These are phyloP conservation scores for Cucurbita pepo DNA, from an alignment of 306 rosid genomes.

Conservation along the genomic window DNA sequence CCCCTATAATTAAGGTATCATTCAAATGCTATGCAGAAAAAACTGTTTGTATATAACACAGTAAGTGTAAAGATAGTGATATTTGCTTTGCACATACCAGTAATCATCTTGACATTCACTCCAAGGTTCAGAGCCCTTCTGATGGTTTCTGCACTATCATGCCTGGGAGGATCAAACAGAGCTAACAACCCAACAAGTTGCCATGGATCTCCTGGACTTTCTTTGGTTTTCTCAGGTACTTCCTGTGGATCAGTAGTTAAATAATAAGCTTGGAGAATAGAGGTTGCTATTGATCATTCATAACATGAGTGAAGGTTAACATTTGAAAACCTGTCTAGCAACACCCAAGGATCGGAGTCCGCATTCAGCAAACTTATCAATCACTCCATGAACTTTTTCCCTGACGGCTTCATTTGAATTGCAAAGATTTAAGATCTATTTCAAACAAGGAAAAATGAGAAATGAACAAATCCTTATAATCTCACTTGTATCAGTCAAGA, in stretches of 20 bases:
- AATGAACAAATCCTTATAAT: neutral
- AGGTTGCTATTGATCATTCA: neutral
- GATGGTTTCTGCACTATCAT: conserved; percentile 98
- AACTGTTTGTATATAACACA: neutral
- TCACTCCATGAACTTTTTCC: conserved; percentile 47
- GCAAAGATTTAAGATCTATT: conserved; percentile 75
- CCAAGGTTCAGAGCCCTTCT: conserved; percentile 97
- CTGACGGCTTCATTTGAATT: conserved; percentile 74
- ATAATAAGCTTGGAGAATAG: conserved; percentile 5
- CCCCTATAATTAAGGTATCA: conserved; percentile 39
- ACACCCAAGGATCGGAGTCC: conserved; percentile 93
- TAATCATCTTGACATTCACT: conserved; percentile 97
- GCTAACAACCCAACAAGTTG: conserved; percentile 84
- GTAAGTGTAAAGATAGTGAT: neutral
- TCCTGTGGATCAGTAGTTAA: conserved; percentile 28
- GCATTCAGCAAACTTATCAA: conserved; percentile 94
- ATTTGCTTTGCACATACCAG: conserved; percentile 41
- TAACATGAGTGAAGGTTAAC: conserved; percentile 3
- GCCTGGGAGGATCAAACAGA: conserved; percentile 96
- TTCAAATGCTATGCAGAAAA: neutral
- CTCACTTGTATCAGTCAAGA: neutral
- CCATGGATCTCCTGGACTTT: conserved; percentile 75
- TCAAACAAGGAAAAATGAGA: conserved; percentile 8
- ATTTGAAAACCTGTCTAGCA: conserved; percentile 72
- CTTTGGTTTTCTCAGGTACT: conserved; percentile 78